phyloP scores from a whole-genome alignment of 805 yeast species.

The Candida schatavii region DNA sequence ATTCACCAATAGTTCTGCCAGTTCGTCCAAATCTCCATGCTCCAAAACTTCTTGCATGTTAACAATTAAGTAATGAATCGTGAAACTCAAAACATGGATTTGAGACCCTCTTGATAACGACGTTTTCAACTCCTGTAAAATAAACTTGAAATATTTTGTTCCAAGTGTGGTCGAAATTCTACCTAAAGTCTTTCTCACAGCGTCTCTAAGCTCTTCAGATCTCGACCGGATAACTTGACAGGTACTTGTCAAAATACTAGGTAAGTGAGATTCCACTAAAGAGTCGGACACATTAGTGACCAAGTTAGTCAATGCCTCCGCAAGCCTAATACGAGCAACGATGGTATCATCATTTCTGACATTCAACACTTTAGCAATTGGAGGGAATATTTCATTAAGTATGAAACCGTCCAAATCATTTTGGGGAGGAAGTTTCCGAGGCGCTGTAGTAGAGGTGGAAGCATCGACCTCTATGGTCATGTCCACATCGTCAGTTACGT shows the following conservation, averaged over 20 bases:
- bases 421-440: constrained; percentile 25
- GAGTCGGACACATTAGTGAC: constrained; percentile 60
- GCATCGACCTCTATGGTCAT: no score
- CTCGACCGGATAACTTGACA: constrained; percentile 86
- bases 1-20: constrained; percentile 57
- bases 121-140: constrained; percentile 71
- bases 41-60: constrained; percentile 44
- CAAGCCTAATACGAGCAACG: constrained; percentile 69
- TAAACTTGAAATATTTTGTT: constrained; percentile 65
- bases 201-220: constrained; percentile 84
- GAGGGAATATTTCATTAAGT: constrained; percentile 56
- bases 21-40: constrained; percentile 76
- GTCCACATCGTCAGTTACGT: constrained; percentile 14
- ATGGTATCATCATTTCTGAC: constrained; percentile 78
- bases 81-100: constrained; percentile 85
- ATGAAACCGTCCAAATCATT: constrained; percentile 38
- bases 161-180: constrained; percentile 67
- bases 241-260: constrained; percentile 80
- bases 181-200: constrained; percentile 72
- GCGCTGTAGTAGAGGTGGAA: no score
- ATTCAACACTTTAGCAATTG: constrained; percentile 55
- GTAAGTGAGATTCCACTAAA: constrained; percentile 56
- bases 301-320: constrained; percentile 74
- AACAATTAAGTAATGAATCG: constrained; percentile 71
- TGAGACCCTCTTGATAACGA: constrained; percentile 90